Evolutionary conservation across 2,329 filamentous ascomycete species (phyloP).

Genomic region (Venturia pyrina): DNA sequence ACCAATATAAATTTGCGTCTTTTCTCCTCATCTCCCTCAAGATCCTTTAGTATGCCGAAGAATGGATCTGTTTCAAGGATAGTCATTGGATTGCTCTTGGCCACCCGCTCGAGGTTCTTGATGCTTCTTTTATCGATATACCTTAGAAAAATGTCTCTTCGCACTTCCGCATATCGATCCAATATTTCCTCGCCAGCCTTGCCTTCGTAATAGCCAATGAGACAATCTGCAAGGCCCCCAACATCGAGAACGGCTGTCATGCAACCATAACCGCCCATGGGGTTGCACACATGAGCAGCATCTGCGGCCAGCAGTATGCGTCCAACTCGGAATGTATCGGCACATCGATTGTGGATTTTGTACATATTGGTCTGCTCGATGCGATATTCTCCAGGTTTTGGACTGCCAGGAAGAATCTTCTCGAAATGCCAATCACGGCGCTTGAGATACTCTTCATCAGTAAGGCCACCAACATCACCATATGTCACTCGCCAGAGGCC

Average conservation of each 20-base stretch:
- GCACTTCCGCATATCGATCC: constrained; percentile 32
- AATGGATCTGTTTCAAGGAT: constrained; percentile 2
- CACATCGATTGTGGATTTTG: constrained; percentile 12
- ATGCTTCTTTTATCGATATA: constrained; percentile 25
- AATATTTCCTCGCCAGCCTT: constrained; percentile 31
- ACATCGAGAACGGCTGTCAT: constrained; percentile 7
- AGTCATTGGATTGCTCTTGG: not conserved
- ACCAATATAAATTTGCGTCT: not conserved
- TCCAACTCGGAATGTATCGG: not conserved
- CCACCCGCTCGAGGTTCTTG: constrained; percentile 7
- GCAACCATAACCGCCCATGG: constrained; percentile 4
- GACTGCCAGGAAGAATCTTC: constrained; percentile 21
- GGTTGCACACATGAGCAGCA: constrained; percentile 12
- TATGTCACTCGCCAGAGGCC: no score
- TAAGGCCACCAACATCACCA: no score
- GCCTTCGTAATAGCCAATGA: constrained; percentile 14
- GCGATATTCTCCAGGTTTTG: constrained; percentile 2
- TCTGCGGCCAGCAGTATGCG: constrained; percentile 8
- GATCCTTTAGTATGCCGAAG: constrained; percentile 2
- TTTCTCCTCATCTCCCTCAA: not conserved
- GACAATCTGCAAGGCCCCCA: constrained; percentile 18
- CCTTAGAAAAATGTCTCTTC: constrained; percentile 29
- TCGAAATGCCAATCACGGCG: no score
- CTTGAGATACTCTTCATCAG: no score
- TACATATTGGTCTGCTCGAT: constrained; percentile 2